Evolutionary conservation across 2,329 filamentous ascomycete genomes (phyloP).

Genomic region (Coniochaeta sp.): DNA sequence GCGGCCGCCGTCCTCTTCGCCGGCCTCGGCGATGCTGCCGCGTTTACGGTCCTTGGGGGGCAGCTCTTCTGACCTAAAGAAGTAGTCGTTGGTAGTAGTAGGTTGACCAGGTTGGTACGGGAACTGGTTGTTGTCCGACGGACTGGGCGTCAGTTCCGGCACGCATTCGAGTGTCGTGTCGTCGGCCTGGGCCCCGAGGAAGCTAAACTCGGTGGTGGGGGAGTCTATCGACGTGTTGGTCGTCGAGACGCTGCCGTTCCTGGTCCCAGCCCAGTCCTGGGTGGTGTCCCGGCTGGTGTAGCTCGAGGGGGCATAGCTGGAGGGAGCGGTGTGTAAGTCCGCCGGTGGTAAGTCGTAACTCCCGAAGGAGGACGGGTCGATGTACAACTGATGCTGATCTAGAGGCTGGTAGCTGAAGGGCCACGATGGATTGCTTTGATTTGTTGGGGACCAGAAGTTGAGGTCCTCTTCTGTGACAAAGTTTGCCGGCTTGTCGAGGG

Average conservation of each 20-base stretch:
- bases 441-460: no score
- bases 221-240: neutral
- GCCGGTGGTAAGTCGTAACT: no score
- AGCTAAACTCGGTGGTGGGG: neutral
- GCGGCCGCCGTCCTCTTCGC: slow-evolving; percentile 18
- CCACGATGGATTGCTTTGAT: no score
- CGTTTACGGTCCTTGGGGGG: no score
- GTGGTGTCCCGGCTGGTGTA: neutral
- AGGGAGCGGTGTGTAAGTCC: neutral
- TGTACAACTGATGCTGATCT: no score
- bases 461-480: no score
- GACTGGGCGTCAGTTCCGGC: neutral
- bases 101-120: neutral
- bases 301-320: neutral
- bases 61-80: neutral
- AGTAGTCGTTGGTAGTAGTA: neutral
- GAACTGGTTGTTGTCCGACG: neutral
- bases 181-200: neutral
- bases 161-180: neutral
- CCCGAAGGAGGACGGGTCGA: no score
- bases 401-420: no score
- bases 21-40: no score
- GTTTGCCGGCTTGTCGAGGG: no score
- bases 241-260: neutral
- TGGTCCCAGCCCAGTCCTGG: neutral